These are phyloP conservation scores for Talaromyces rugulosus DNA, from an alignment of 2,329 filamentous ascomycete species.

Conservation along the genomic window DNA sequence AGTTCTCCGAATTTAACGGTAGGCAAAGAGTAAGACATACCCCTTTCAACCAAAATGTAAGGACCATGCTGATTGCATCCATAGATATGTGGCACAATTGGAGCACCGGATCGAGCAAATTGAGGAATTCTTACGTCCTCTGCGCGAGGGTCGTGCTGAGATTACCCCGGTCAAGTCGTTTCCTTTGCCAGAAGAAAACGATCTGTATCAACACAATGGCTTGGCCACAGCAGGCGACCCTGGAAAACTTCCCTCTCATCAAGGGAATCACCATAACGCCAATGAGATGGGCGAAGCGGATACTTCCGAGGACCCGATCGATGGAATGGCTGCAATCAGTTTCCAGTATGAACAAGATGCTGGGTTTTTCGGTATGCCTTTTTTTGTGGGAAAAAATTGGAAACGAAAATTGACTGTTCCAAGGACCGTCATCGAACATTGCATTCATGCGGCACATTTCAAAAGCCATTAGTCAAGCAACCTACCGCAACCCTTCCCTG, in stretches of 20 bases:
- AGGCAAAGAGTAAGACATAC: constrained; percentile 12
- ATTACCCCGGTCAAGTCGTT: background rate
- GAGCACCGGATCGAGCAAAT: constrained; percentile 14
- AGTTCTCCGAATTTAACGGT: constrained; percentile 13
- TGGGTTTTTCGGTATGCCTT: constrained; percentile 28
- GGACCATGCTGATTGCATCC: background rate
- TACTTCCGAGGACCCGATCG: constrained; percentile 18
- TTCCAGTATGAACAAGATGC: constrained; percentile 29
- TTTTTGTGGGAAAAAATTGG: background rate
- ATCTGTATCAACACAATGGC: background rate
- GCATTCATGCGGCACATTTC: constrained; percentile 37
- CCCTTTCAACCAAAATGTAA: background rate
- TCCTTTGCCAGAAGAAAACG: background rate
- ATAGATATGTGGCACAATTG: constrained; percentile 14
- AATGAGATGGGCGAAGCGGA: constrained; percentile 8
- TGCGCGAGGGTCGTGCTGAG: constrained; percentile 10
- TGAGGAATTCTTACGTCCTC: constrained; percentile 9
- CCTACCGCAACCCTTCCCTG: background rate
- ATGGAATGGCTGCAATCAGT: constrained; percentile 29
- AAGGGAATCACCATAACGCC: background rate
- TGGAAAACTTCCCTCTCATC: background rate
- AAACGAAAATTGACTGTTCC: background rate
- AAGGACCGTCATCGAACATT: constrained; percentile 41
- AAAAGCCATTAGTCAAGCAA: constrained; percentile 21
- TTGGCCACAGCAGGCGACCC: background rate